These are phyloP conservation scores for Leptosphaerulina australis DNA, from an alignment of 2,329 filamentous ascomycete genomes.

Conservation along the genomic window DNA sequence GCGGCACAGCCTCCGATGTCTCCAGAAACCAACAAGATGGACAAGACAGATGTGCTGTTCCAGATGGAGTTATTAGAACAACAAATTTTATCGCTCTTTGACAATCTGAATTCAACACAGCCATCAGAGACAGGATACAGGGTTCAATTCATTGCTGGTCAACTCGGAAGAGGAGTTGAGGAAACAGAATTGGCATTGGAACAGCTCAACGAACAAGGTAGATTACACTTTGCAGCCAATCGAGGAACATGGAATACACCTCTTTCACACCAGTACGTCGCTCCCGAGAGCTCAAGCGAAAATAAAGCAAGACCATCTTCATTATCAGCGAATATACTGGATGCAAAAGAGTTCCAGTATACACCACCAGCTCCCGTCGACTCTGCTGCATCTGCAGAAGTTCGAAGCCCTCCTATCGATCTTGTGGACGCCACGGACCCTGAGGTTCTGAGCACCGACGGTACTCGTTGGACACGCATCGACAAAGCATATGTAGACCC, in stretches of 20 bases:
- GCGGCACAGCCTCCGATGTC: background rate
- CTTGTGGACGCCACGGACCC: background rate
- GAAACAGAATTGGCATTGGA: constrained; percentile 7
- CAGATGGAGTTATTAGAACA: constrained; percentile 13
- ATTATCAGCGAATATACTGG: background rate
- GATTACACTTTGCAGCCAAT: constrained; percentile 3
- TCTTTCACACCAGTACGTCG: background rate
- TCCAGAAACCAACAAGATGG: background rate
- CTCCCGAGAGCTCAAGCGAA: background rate
- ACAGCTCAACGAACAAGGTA: constrained; percentile 10
- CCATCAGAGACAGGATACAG: background rate
- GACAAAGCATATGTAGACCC: constrained; percentile 26
- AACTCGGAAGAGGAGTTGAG: background rate
- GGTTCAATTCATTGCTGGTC: background rate
- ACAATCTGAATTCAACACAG: background rate
- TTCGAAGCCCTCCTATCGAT: background rate
- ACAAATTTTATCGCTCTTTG: constrained; percentile 3
- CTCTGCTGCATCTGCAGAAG: background rate
- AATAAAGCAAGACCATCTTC: background rate
- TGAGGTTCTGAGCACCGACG: background rate
- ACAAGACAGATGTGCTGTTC: constrained; percentile 3
- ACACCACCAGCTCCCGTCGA: constrained; percentile 12
- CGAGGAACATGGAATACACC: constrained; percentile 10
- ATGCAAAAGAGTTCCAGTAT: constrained; percentile 5
- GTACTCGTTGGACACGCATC: constrained; percentile 28